phyloP scores from a whole-genome alignment of 805 yeast species.

The Peterozyma xylosa region DNA sequence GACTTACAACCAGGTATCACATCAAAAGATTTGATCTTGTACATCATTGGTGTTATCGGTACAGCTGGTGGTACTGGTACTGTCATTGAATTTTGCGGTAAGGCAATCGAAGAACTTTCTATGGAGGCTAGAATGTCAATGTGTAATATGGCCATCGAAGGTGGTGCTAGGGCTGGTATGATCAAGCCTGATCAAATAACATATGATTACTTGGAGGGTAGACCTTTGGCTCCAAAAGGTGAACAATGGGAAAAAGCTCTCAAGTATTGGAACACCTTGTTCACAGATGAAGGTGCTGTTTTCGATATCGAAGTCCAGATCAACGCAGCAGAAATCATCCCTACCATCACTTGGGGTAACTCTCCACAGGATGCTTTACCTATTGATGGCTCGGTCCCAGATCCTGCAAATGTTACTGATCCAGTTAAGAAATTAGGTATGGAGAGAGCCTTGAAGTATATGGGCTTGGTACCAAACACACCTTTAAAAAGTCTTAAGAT shows the following conservation, averaged over 20 bases:
- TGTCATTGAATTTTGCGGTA: constrained; percentile 95
- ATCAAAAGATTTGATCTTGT: constrained; percentile 90
- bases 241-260: constrained; percentile 94
- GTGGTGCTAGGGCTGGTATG: constrained; percentile 99
- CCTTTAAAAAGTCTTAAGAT: constrained; percentile 68
- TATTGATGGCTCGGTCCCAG: constrained; percentile 84
- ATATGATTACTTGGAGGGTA: constrained; percentile 80
- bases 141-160: constrained; percentile 99
- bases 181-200: constrained; percentile 91
- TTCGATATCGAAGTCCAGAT: constrained; percentile 82
- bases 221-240: constrained; percentile 93
- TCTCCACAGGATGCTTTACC: constrained; percentile 99
- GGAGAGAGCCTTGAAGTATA: constrained; percentile 86
- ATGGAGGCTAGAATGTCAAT: constrained; percentile 99
- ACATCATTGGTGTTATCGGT: constrained; percentile 93
- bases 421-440: constrained; percentile 76
- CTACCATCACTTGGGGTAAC: constrained; percentile 99
- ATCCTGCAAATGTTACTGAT: constrained; percentile 68
- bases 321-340: constrained; percentile 78
- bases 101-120: constrained; percentile 80
- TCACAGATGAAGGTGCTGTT: constrained; percentile 82
- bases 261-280: constrained; percentile 81
- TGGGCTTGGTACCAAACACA: constrained; percentile 82
- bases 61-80: constrained; percentile 99
- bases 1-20: constrained; percentile 84